These are phyloP conservation scores for Dryas octopetala DNA, from an alignment of 306 rosid genomes.

Conservation along the genomic window DNA sequence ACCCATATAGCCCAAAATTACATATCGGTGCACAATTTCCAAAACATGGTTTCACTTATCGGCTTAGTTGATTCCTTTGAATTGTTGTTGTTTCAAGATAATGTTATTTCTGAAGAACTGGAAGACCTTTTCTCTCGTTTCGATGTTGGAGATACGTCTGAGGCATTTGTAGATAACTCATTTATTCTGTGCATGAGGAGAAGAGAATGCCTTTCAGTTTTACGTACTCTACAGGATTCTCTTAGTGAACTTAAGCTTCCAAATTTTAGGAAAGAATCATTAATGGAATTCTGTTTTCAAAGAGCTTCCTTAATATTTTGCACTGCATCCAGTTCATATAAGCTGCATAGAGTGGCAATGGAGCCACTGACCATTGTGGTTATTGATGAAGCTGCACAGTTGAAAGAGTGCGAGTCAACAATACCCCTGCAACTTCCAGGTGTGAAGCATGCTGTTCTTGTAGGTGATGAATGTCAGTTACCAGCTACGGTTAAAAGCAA, in stretches of 20 bases:
- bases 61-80: constrained; percentile 39
- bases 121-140: constrained; percentile 41
- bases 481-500: constrained; percentile 68
- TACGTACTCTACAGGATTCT: constrained; percentile 41
- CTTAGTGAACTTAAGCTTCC: constrained; percentile 53
- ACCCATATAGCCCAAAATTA: constrained; percentile 54
- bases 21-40: constrained; percentile 34
- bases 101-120: constrained; percentile 32
- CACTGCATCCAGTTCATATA: constrained; percentile 68
- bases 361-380: constrained; percentile 49
- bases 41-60: constrained; percentile 33
- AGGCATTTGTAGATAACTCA: constrained; percentile 1
- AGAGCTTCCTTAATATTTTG: constrained; percentile 59
- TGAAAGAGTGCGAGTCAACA: constrained; percentile 72
- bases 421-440: constrained; percentile 62
- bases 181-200: constrained; percentile 30
- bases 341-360: constrained; percentile 44
- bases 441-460: constrained; percentile 58
- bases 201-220: constrained; percentile 41
- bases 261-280: constrained; percentile 4
- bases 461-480: constrained; percentile 79
- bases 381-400: constrained; percentile 82
- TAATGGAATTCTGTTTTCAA: constrained; percentile 53
- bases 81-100: constrained; percentile 34
- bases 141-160: constrained; percentile 20